Conservation (phyloP, 2,329 filamentous ascomycete species). For the Sarocladium oryzae region DNA sequence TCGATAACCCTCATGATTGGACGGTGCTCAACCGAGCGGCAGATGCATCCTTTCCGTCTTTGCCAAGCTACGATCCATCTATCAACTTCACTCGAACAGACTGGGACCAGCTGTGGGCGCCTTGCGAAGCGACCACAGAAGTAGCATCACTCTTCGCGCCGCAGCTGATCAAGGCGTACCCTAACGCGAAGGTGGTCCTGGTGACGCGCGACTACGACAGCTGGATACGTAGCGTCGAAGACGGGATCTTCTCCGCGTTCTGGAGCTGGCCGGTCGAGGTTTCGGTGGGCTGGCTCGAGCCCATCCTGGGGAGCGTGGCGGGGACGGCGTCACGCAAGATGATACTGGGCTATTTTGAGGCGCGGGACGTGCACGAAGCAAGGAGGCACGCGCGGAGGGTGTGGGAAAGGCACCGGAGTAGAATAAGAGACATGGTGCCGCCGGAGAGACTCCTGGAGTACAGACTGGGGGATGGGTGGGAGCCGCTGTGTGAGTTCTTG, state of each 20-base stretch:
- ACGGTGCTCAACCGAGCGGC: slow-evolving; percentile 19
- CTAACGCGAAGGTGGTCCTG: slow-evolving; percentile 27
- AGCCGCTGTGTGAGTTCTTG: slow-evolving; percentile 29
- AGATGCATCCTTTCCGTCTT: slow-evolving; percentile 22
- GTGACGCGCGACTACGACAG: slow-evolving; percentile 23
- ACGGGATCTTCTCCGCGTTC: slow-evolving; percentile 20
- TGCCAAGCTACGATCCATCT: slow-evolving; percentile 18
- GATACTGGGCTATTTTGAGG: slow-evolving; percentile 22
- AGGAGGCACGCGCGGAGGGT: slow-evolving; percentile 16
- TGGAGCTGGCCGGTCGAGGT: slow-evolving; percentile 15
- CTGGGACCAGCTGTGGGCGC: slow-evolving; percentile 25
- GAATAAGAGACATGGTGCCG: slow-evolving; percentile 21
- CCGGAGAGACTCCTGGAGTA: slow-evolving; percentile 24
- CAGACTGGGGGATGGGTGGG: slow-evolving; percentile 27
- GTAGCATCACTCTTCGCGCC: slow-evolving; percentile 21
- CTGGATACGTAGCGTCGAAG: slow-evolving; percentile 25
- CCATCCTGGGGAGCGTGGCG: slow-evolving; percentile 24
- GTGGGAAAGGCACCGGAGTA: slow-evolving; percentile 23
- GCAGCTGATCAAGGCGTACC: slow-evolving; percentile 23
- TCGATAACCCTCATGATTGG: slow-evolving; percentile 20
- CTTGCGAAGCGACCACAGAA: slow-evolving; percentile 25
- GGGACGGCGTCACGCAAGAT: slow-evolving; percentile 19
- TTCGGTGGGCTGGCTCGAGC: slow-evolving; percentile 19
- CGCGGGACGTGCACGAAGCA: slow-evolving; percentile 16
- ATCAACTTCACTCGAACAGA: slow-evolving; percentile 19